phyloP scores from a whole-genome alignment of 805 yeast species.

The Lipomyces chichibuensis region DNA sequence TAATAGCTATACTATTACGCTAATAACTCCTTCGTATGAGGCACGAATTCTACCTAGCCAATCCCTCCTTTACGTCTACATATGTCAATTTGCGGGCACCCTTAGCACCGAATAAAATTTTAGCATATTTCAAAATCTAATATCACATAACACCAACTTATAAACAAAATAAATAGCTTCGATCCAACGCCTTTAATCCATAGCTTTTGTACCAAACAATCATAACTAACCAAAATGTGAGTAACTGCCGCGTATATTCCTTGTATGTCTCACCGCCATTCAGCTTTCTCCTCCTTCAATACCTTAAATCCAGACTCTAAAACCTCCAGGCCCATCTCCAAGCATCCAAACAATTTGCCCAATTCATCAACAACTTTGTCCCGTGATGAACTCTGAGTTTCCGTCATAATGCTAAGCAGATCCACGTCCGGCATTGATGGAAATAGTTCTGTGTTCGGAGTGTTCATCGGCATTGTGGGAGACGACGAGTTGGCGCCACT shows the following conservation, averaged over 20 bases:
- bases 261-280: neutral
- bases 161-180: neutral
- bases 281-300: constrained; percentile 27
- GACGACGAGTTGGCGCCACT: neutral
- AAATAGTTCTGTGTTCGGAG: constrained; percentile 24
- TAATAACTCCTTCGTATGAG: no score
- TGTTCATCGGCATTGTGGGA: neutral
- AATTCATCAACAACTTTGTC: constrained; percentile 27
- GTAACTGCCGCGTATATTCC: neutral
- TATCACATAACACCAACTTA: neutral
- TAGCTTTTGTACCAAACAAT: neutral
- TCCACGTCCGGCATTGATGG: constrained; percentile 28
- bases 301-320: constrained; percentile 32
- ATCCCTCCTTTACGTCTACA: no score
- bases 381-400: constrained; percentile 6
- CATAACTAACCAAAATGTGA: neutral
- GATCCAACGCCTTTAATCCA: constrained; percentile 5
- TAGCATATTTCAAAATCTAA: neutral
- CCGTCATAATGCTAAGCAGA: constrained; percentile 22
- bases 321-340: constrained; percentile 29
- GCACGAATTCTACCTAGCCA: no score
- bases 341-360: constrained; percentile 18
- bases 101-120: no score
- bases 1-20: no score
- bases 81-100: no score